phyloP scores from a whole-genome alignment of 495 filamentous ascomycete genomes.

The Annulohypoxylon maeteangense region DNA sequence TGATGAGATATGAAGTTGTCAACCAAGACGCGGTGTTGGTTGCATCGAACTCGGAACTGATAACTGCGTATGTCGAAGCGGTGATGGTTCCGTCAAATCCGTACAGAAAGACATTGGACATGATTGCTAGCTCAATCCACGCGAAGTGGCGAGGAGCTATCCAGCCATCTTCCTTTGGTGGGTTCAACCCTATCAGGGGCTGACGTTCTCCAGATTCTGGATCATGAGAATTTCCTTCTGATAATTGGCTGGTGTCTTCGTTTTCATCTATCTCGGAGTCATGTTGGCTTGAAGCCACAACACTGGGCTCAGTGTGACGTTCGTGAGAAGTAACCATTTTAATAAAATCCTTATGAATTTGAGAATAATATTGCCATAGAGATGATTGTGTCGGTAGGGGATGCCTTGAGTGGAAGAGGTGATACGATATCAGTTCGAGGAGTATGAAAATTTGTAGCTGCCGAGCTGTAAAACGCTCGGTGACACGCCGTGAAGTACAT shows the following conservation, averaged over 20 bases:
- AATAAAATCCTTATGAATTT: neutral
- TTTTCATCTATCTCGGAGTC: neutral
- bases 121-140: slow-evolving; percentile 66
- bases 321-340: neutral
- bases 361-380: neutral
- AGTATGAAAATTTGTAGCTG: neutral
- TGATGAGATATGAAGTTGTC: slow-evolving; percentile 79
- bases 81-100: slow-evolving; percentile 76
- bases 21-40: slow-evolving; percentile 70
- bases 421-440: neutral
- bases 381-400: neutral
- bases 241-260: neutral
- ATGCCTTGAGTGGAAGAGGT: neutral
- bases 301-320: too few relatives aligned
- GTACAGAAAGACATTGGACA: slow-evolving; percentile 72
- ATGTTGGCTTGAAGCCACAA: neutral
- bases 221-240: slow-evolving; percentile 33
- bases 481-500: neutral
- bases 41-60: slow-evolving; percentile 65
- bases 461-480: neutral
- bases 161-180: slow-evolving; percentile 49
- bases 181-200: slow-evolving; percentile 51
- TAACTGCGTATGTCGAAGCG: slow-evolving; percentile 71
- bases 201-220: slow-evolving; percentile 46
- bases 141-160: slow-evolving; percentile 51